A percentile compares a stretch with the other conserved stretches of the same genome.
Conservation (phyloP, 352 stramenopile species). For the Phytophthora capsici region DNA sequence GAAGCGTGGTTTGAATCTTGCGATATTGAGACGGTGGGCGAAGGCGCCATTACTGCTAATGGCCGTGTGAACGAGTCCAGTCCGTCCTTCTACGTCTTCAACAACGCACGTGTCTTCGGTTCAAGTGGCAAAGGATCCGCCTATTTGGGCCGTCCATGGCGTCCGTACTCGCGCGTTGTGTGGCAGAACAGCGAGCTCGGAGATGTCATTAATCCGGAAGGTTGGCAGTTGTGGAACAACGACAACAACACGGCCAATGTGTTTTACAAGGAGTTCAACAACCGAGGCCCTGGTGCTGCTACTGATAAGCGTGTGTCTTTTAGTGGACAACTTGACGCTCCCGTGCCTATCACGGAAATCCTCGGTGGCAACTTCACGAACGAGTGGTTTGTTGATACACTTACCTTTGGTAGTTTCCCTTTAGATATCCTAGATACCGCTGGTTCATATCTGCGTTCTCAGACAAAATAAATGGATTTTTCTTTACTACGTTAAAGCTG, state of each 20-base stretch:
- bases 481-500: too few relatives aligned
- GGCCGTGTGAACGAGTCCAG: neutral
- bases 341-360: constrained; percentile 13
- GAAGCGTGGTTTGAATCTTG: constrained; percentile 15
- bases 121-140: neutral
- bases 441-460: neutral
- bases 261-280: constrained; percentile 22
- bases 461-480: neutral
- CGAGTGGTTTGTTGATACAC: constrained; percentile 12
- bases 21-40: constrained; percentile 13
- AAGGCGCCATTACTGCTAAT: constrained; percentile 20
- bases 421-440: neutral
- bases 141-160: constrained; percentile 18
- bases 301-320: constrained; percentile 14
- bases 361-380: constrained; percentile 8
- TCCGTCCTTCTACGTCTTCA: constrained; percentile 20
- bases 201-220: constrained; percentile 11
- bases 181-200: constrained; percentile 17
- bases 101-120: constrained; percentile 14
- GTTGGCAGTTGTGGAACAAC: constrained; percentile 14
- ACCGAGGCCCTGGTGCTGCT: constrained; percentile 12
- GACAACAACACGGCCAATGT: constrained; percentile 12
- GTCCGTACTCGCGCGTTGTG: constrained; percentile 9
- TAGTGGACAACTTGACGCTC: constrained; percentile 4
- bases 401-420: constrained; percentile 2